Conservation (phyloP, 345 rosid species). For the Arabidopsis suecica region DNA sequence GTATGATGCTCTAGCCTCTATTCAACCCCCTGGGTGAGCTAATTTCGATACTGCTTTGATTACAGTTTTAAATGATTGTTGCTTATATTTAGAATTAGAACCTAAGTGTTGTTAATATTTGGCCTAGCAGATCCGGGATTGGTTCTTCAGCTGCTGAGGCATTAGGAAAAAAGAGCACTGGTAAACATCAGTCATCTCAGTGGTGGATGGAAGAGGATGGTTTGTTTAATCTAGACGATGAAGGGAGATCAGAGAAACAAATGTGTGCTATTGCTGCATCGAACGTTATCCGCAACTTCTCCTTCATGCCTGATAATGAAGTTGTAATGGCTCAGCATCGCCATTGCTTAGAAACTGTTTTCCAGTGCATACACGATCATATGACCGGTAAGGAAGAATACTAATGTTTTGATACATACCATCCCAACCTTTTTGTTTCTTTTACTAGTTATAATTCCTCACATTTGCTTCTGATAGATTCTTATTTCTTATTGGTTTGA, state of each 20-base stretch:
- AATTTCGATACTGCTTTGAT: background rate
- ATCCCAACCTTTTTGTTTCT: constrained; percentile 2
- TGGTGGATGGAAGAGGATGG: constrained; percentile 98
- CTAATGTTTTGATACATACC: too few species aligned
- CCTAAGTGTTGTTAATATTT: constrained; percentile 31
- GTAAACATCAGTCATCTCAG: constrained; percentile 60
- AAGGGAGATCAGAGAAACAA: constrained; percentile 90
- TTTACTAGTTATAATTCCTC: constrained; percentile 8
- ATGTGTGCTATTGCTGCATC: constrained; percentile 93
- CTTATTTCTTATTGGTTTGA: constrained; percentile 7
- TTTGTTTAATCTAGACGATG: constrained; percentile 88
- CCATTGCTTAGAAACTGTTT: constrained; percentile 95
- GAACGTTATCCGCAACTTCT: constrained; percentile 88
- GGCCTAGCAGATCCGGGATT: constrained; percentile 50
- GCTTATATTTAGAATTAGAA: constrained; percentile 2
- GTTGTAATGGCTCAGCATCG: constrained; percentile 92
- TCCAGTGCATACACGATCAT: constrained; percentile 91
- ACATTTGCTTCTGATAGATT: background rate
- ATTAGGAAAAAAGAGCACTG: constrained; percentile 52
- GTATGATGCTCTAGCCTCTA: constrained; percentile 63
- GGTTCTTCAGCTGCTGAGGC: constrained; percentile 54
- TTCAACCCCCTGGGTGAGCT: constrained; percentile 59
- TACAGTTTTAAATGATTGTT: background rate
- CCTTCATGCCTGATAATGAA: constrained; percentile 99
- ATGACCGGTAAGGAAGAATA: constrained; percentile 58